A percentile compares a stretch with the other conserved stretches of the same genome.
Evolutionary conservation across 1,284 basidiomycete genomes (phyloP).

Genomic region (Ceratobasidium papillatum): DNA sequence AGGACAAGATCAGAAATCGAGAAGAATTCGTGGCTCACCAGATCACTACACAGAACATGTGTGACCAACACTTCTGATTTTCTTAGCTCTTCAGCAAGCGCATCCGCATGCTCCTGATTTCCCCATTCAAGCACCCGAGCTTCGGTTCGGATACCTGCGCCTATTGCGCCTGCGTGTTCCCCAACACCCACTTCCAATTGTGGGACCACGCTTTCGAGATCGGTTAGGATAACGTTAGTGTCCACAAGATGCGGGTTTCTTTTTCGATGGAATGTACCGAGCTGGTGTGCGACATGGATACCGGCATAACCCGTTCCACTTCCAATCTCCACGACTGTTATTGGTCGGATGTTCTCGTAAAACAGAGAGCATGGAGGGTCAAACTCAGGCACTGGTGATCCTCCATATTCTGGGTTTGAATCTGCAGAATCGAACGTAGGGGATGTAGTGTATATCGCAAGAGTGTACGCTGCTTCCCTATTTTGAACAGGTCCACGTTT

Average conservation of each 20-base stretch:
- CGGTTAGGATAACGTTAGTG: conserved; percentile 67
- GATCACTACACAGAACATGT: conserved; percentile 77
- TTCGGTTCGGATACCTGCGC: conserved; percentile 1
- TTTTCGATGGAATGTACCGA: conserved; percentile 45
- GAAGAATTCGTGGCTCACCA: conserved; percentile 59
- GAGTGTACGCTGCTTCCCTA: conserved; percentile 75
- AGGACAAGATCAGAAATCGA: conserved; percentile 4
- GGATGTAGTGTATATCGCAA: conserved; percentile 59
- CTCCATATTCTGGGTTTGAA: conserved; percentile 40
- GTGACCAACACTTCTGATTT: conserved; percentile 54
- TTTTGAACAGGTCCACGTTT: conserved; percentile 7
- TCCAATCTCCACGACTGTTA: conserved; percentile 68
- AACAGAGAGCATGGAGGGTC: conserved; percentile 65
- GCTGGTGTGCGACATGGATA: conserved; percentile 55
- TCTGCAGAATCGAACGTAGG: conserved; percentile 44
- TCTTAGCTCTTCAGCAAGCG: conserved; percentile 56
- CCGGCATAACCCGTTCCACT: conserved; percentile 75
- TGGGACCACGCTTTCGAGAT: conserved; percentile 73
- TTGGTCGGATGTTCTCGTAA: conserved; percentile 41
- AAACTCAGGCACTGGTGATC: conserved; percentile 55
- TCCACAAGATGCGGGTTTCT: conserved; percentile 43
- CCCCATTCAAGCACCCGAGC: conserved; percentile 67
- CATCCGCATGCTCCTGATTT: conserved; percentile 54
- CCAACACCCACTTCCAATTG: conserved; percentile 65
- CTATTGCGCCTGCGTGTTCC: conserved; percentile 17